Conservation (phyloP, 1,139 yeast species). For the Candida sp. region DNA sequence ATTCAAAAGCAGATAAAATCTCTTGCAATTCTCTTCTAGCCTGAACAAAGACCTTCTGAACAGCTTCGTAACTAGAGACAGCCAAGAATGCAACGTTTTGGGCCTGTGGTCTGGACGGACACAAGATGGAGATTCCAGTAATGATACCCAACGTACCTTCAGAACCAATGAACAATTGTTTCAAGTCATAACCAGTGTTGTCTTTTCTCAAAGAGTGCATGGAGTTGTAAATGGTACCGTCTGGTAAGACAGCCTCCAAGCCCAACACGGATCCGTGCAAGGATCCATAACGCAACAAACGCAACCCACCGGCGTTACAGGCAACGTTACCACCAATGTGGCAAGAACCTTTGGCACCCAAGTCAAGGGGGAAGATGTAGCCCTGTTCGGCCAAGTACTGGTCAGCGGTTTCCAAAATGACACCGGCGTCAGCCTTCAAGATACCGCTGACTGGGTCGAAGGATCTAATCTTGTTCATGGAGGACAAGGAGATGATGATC, state of each 20-base stretch:
- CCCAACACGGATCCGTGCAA: constrained; percentile 94
- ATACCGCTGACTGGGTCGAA: constrained; percentile 88
- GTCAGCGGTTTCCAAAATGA: constrained; percentile 87
- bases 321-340: constrained; percentile 97
- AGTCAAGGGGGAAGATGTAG: constrained; percentile 90
- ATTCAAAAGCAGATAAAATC: constrained; percentile 91
- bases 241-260: constrained; percentile 88
- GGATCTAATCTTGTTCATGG: constrained; percentile 77
- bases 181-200: constrained; percentile 92
- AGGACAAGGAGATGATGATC: constrained; percentile 70
- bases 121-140: constrained; percentile 87
- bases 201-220: constrained; percentile 89
- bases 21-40: constrained; percentile 85
- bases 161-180: constrained; percentile 90
- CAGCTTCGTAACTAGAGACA: constrained; percentile 78
- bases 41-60: constrained; percentile 78
- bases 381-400: constrained; percentile 78
- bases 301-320: constrained; percentile 95
- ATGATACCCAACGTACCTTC: constrained; percentile 93
- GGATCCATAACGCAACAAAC: constrained; percentile 89
- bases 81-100: constrained; percentile 92
- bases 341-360: constrained; percentile 98
- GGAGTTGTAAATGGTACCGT: constrained; percentile 82
- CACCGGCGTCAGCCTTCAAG: constrained; percentile 89
- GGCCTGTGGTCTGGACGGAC: constrained; percentile 92